phyloP scores from a whole-genome alignment of 2,329 filamentous ascomycete species.

The Verticillium longisporum region DNA sequence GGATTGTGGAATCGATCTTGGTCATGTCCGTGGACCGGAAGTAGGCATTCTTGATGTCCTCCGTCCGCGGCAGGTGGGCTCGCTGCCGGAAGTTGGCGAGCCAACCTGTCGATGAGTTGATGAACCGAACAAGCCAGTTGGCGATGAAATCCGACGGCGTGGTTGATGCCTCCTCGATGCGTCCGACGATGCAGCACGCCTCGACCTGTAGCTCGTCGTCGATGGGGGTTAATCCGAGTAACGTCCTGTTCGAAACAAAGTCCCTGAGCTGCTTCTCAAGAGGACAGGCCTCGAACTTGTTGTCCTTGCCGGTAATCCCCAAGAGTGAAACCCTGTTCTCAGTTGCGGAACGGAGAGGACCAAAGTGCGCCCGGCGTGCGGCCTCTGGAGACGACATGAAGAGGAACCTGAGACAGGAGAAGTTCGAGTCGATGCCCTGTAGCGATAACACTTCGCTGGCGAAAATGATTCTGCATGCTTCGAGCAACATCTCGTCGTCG shows the following conservation, averaged over 20 bases:
- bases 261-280: conserved; percentile 48
- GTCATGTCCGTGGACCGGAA: conserved; percentile 45
- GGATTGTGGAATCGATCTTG: conserved; percentile 52
- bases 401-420: conserved; percentile 53
- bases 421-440: conserved; percentile 27
- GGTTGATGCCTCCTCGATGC: conserved; percentile 46
- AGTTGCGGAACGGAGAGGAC: conserved; percentile 35
- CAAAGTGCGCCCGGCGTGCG: conserved; percentile 37
- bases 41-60: conserved; percentile 42
- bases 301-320: conserved; percentile 51
- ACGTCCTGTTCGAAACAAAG: conserved; percentile 41
- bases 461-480: conserved; percentile 53
- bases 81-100: conserved; percentile 48
- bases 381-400: conserved; percentile 41
- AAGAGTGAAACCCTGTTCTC: conserved; percentile 42
- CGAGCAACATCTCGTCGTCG: conserved; percentile 48
- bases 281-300: conserved; percentile 49
- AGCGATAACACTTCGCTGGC: conserved; percentile 42
- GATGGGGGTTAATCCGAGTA: conserved; percentile 52
- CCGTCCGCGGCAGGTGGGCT: conserved; percentile 49
- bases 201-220: conserved; percentile 54
- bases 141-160: conserved; percentile 42
- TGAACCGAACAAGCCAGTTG: conserved; percentile 49
- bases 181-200: conserved; percentile 49
- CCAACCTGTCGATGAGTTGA: conserved; percentile 45